Conservation (phyloP, 225 moss, liverwort and hornwort genomes). For the Polytrichum commune region DNA sequence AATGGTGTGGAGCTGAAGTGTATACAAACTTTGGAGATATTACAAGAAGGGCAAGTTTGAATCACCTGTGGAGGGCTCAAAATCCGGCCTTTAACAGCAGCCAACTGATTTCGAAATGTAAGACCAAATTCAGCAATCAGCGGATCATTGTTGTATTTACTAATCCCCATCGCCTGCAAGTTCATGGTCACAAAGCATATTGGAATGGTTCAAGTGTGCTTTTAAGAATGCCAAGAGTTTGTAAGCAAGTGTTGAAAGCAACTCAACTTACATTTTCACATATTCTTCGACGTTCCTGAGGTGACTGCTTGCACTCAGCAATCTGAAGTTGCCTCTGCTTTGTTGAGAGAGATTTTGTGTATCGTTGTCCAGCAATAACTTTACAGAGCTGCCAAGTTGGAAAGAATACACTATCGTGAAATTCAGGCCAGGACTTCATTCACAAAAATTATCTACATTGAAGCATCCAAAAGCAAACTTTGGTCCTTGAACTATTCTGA, state of each 20-base stretch:
- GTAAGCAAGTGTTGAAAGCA: neutral
- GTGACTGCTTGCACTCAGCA: slow-evolving; percentile 28
- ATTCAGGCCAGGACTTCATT: no score
- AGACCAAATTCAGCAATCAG: slow-evolving; percentile 49
- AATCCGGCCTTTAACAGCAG: slow-evolving; percentile 33
- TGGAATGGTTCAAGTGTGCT: neutral
- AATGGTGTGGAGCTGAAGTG: no score
- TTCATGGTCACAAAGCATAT: neutral
- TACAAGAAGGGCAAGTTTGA: no score
- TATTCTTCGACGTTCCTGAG: slow-evolving; percentile 24
- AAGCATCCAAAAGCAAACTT: neutral
- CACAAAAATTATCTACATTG: neutral
- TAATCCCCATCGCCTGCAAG: slow-evolving; percentile 32
- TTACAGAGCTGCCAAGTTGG: slow-evolving; percentile 32
- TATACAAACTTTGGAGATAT: no score
- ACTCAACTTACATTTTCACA: slow-evolving; percentile 22
- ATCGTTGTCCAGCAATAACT: slow-evolving; percentile 39
- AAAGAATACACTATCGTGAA: no score
- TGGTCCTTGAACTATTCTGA: neutral
- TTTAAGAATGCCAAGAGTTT: neutral
- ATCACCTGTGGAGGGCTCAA: slow-evolving; percentile 38
- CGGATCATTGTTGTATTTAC: slow-evolving; percentile 33
- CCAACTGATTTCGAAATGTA: slow-evolving; percentile 23
- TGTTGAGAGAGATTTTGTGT: slow-evolving; percentile 35
- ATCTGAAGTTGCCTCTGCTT: slow-evolving; percentile 43